phyloP scores from a whole-genome alignment of 2,329 filamentous ascomycete genomes.

The Akanthomyces uredinophilus region DNA sequence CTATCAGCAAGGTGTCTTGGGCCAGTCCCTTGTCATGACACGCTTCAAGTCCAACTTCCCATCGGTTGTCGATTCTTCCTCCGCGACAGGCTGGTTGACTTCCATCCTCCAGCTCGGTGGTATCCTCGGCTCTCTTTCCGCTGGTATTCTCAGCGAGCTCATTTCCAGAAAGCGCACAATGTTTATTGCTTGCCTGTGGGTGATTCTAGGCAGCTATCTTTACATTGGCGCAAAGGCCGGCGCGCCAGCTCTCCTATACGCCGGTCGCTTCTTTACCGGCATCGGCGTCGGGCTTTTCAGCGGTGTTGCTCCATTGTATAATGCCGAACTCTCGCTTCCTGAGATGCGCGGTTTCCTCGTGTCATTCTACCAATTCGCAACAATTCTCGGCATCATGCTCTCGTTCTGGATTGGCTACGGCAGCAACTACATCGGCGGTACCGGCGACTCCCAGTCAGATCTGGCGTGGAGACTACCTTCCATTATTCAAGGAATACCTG shows the following conservation, averaged over 20 bases:
- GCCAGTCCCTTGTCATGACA: constrained; percentile 49
- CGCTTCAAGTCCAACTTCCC: constrained; percentile 47
- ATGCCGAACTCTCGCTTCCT: constrained; percentile 51
- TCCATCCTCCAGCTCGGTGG: constrained; percentile 46
- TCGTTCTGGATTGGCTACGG: constrained; percentile 44
- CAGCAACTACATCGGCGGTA: constrained; percentile 43
- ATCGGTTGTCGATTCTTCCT: constrained; percentile 38
- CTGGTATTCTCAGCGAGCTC: constrained; percentile 44
- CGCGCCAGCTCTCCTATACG: constrained; percentile 39
- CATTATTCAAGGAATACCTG: constrained; percentile 39
- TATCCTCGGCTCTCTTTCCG: constrained; percentile 42
- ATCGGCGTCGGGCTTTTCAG: constrained; percentile 44
- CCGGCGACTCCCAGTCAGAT: constrained; percentile 37
- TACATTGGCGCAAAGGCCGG: constrained; percentile 37
- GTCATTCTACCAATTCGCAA: constrained; percentile 59
- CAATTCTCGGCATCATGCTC: constrained; percentile 51
- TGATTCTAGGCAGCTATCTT: constrained; percentile 40
- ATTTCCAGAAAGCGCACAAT: constrained; percentile 49
- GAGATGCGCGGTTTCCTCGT: constrained; percentile 64
- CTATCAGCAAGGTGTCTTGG: constrained; percentile 51
- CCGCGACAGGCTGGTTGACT: constrained; percentile 46
- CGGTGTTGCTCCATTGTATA: constrained; percentile 42
- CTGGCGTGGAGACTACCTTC: constrained; percentile 41
- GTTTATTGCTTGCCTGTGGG: constrained; percentile 44
- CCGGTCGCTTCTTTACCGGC: constrained; percentile 45